A percentile compares a stretch with the other conserved stretches of the same genome.
phyloP scores from a whole-genome alignment of 495 filamentous ascomycete genomes.

The Aspergillus taichungensis region DNA sequence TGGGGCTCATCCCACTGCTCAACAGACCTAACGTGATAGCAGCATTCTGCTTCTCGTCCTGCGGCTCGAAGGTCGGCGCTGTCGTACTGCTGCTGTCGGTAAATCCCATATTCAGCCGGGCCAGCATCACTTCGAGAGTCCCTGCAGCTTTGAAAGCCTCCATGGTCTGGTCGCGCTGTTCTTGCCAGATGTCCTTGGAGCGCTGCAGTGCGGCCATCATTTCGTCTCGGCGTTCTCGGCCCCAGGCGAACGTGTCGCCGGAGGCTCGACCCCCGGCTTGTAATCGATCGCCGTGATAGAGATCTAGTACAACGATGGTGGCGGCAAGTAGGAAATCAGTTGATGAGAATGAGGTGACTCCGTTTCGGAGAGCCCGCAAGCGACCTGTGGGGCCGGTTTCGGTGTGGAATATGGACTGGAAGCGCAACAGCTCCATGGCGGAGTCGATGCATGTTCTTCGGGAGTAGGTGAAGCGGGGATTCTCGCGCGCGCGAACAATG shows the following conservation, averaged over 20 bases:
- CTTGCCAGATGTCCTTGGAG: slow-evolving; percentile 72
- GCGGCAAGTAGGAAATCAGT: slow-evolving; percentile 83
- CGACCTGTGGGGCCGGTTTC: slow-evolving; percentile 69
- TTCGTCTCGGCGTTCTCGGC: slow-evolving; percentile 57
- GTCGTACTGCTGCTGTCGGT: slow-evolving; percentile 16
- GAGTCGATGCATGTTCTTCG: slow-evolving; percentile 81
- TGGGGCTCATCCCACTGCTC: slow-evolving; percentile 59
- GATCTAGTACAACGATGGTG: slow-evolving; percentile 81
- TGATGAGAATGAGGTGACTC: slow-evolving; percentile 67
- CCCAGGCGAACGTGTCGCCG: slow-evolving; percentile 57
- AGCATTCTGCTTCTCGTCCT: slow-evolving; percentile 50
- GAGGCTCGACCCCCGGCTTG: slow-evolving; percentile 32
- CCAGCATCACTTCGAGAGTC: slow-evolving; percentile 71
- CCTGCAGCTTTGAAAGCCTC: slow-evolving; percentile 78
- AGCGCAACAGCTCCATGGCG: slow-evolving; percentile 67
- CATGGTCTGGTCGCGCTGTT: slow-evolving; percentile 64
- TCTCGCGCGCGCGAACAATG: slow-evolving; percentile 65
- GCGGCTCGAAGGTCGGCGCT: slow-evolving; percentile 19
- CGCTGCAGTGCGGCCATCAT: slow-evolving; percentile 67
- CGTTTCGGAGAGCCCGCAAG: slow-evolving; percentile 60
- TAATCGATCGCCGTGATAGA: slow-evolving; percentile 39
- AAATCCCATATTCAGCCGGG: slow-evolving; percentile 50
- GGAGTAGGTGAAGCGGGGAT: slow-evolving; percentile 74
- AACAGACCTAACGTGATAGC: slow-evolving; percentile 79
- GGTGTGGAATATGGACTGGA: slow-evolving; percentile 64